Evolutionary conservation across 140 eudicot species (phyloP).

Genomic region (Flaveria floridana): DNA sequence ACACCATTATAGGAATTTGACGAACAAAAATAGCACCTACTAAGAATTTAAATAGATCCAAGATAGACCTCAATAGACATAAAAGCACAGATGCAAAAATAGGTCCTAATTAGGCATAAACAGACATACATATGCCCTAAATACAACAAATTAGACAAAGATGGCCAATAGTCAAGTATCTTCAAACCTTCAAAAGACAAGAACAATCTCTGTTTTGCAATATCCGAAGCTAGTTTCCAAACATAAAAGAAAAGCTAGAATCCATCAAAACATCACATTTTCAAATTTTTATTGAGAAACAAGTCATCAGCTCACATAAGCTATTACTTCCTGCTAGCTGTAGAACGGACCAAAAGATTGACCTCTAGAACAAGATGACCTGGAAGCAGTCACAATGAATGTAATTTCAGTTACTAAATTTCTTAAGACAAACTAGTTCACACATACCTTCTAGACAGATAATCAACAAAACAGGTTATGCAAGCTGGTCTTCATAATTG

Average conservation of each 20-base stretch:
- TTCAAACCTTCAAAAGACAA: background rate
- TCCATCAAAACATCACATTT: constrained; percentile 16
- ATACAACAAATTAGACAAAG: background rate
- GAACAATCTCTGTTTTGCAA: background rate
- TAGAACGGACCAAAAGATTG: background rate
- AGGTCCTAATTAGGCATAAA: too few species aligned
- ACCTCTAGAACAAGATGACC: background rate
- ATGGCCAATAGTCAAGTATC: background rate
- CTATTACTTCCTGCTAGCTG: background rate
- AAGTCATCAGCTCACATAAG: background rate
- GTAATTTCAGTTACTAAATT: constrained; percentile 16
- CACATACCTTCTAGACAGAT: constrained; percentile 15
- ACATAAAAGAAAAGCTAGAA: constrained; percentile 3
- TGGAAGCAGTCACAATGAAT: background rate
- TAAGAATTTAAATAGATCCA: too few species aligned
- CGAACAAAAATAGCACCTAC: too few species aligned
- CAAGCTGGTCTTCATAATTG: background rate
- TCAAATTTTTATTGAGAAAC: background rate
- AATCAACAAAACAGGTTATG: too few species aligned
- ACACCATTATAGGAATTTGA: too few species aligned
- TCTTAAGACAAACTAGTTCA: constrained; percentile 6
- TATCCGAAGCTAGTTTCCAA: background rate
- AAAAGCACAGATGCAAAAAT: too few species aligned
- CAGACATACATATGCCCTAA: too few species aligned
- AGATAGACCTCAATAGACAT: too few species aligned